Base-by-base conservation (phyloP, 495 filamentous ascomycete species). In the Apiosordaria backusii region DNA sequence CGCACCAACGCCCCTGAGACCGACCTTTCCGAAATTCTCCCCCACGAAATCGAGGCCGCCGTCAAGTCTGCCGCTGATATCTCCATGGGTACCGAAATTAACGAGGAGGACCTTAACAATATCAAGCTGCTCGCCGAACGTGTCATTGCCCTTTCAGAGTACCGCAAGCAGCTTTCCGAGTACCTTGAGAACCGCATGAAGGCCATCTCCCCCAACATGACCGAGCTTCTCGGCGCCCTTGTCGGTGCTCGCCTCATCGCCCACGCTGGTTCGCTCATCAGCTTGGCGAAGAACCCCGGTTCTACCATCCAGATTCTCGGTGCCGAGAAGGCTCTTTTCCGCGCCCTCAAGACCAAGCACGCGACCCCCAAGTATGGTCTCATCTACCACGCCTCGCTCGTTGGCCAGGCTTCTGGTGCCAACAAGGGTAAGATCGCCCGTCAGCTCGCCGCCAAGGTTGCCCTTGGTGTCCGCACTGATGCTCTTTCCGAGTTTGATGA, bases 381-480 rank as follows among this genome's bases (percentile, higher is more conserved):
- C 69, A 96, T 98, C 78, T 99, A 97, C 81, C 96, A 99, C 79
- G 93, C 95, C 21, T 97, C 93, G 25, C 83, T 99, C 29, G 91
- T 99, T 59, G 95, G 95, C 55, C 95, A 99, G 80, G 94, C 96
- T 24, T 94, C 91, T 25, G 95, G 96, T 68, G 91, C 89, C 81
- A 98, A 98, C 82, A 99, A 99, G 89, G 95, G 95, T 70, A 99
- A 99, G 83, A 97, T 99, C 75, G 95, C 95, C 16, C 89, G 95
- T 79, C 92, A 97, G 82, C 85, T 99, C 50, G 92, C 95, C 60
- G 87, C 93, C 68, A 98, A 97, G 82, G 87, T 95, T 13, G 90
- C 95, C 22, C 87, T 98, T 23, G 92, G 93, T 84, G 81, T 97
- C 59, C 92, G 95, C 80, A 91, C 96, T 45, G 95, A 99, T 80